Evolutionary conservation across 305 asterid species (phyloP).

Genomic region (Ajuga reptans): DNA sequence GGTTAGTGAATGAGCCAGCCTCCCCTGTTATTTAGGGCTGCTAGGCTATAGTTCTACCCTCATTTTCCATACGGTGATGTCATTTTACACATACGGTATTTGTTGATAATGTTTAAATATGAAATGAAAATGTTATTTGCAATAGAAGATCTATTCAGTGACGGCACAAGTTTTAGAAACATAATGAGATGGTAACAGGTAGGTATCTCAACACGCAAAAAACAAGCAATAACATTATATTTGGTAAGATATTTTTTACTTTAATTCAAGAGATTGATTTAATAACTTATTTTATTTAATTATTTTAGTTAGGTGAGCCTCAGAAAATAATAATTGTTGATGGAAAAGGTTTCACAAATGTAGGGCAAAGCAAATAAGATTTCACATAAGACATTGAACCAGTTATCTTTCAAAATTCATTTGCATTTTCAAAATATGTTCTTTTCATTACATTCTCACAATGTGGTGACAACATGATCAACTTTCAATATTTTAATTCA

Average conservation of each 20-base stretch:
- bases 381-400: neutral
- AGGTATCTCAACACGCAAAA: neutral
- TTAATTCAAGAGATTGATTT: neutral
- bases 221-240: conserved; percentile 16
- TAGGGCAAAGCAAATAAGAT: neutral
- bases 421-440: neutral
- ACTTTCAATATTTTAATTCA: neutral
- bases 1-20: neutral
- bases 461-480: neutral
- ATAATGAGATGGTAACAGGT: neutral
- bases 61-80: neutral
- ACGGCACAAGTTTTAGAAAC: neutral
- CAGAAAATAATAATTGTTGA: neutral
- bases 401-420: neutral
- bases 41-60: no score
- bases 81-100: neutral
- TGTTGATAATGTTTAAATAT: neutral
- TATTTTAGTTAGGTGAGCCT: conserved; percentile 1
- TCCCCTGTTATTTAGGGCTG: no score
- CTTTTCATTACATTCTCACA: neutral
- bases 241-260: conserved; percentile 15
- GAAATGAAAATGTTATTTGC: neutral
- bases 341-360: neutral
- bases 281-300: conserved; percentile 13
- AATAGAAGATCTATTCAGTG: neutral